phyloP scores from a whole-genome alignment of 331 rosid species.

The Quercus phellos region DNA sequence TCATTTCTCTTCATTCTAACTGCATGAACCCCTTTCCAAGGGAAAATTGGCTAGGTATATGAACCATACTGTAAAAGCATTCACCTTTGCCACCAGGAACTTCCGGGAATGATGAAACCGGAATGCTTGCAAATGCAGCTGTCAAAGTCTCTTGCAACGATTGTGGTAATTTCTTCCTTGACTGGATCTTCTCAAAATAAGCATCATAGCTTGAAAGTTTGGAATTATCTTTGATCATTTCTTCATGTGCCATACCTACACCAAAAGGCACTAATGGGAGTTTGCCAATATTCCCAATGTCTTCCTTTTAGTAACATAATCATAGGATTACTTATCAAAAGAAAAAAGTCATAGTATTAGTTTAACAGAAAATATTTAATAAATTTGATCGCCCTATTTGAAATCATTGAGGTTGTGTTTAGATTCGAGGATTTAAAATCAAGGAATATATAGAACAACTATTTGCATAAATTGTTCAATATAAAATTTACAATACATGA shows the following conservation, averaged over 20 bases:
- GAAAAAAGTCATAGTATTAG: not conserved
- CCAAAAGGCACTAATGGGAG: constrained; percentile 18
- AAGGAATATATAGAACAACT: too few relatives aligned
- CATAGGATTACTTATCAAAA: not conserved
- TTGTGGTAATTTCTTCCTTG: constrained; percentile 74
- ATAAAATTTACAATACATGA: too few relatives aligned
- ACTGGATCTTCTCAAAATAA: constrained; percentile 64
- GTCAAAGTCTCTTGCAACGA: constrained; percentile 62
- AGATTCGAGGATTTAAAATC: too few relatives aligned
- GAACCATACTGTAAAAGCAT: constrained; percentile 1
- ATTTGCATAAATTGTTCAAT: too few relatives aligned
- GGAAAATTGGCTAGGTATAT: too few relatives aligned
- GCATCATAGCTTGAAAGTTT: constrained; percentile 50
- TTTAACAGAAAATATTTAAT: not conserved
- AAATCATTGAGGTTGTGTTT: too few relatives aligned
- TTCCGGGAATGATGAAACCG: constrained; percentile 71
- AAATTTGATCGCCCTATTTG: not conserved
- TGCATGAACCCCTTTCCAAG: not conserved
- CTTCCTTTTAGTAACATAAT: not conserved
- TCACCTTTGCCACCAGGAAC: constrained; percentile 87
- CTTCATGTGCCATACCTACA: constrained; percentile 49
- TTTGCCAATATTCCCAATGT: not conserved
- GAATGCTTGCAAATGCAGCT: constrained; percentile 70
- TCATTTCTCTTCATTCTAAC: constrained; percentile 1
- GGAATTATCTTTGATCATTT: constrained; percentile 21